phyloP scores from a whole-genome alignment of 805 yeast species.

The Helenozyma rhizophorensis region DNA sequence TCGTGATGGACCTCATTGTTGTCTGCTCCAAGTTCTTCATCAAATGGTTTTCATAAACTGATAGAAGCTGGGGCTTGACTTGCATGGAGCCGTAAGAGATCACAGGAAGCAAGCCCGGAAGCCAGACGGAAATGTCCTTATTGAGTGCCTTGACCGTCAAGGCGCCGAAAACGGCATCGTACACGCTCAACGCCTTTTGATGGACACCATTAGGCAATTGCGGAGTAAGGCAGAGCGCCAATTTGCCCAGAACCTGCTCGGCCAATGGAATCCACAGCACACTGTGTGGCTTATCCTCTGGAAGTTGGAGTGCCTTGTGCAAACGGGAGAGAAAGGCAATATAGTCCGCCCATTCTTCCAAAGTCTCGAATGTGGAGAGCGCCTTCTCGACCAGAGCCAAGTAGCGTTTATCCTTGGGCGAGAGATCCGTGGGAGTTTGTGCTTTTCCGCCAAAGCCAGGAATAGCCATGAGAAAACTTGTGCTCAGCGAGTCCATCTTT shows the following conservation, averaged over 20 bases:
- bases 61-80: constrained; percentile 74
- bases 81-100: constrained; percentile 86
- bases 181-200: constrained; percentile 77
- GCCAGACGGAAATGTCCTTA: constrained; percentile 65
- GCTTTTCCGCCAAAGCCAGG: constrained; percentile 5
- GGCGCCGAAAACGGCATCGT: constrained; percentile 62
- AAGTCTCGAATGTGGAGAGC: constrained; percentile 67
- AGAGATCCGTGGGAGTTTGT: constrained; percentile 6
- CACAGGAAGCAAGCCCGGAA: constrained; percentile 88
- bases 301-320: constrained; percentile 56
- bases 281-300: constrained; percentile 25
- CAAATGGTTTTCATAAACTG: constrained; percentile 54
- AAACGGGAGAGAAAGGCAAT: constrained; percentile 82
- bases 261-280: constrained; percentile 59
- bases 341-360: constrained; percentile 97
- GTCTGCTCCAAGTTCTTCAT: constrained; percentile 30
- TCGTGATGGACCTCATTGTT: constrained; percentile 49
- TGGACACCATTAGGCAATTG: constrained; percentile 94
- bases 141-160: constrained; percentile 55
- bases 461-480: constrained; percentile 6
- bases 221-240: constrained; percentile 78
- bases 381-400: constrained; percentile 68
- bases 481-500: constrained; percentile 1
- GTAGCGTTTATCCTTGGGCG: constrained; percentile 64
- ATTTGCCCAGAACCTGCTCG: constrained; percentile 59